Evolutionary conservation across 768 basidiomycete genomes (phyloP), one percentile per base, ranked within the genome.

Genomic region (Termitomyces sp.): DNA sequence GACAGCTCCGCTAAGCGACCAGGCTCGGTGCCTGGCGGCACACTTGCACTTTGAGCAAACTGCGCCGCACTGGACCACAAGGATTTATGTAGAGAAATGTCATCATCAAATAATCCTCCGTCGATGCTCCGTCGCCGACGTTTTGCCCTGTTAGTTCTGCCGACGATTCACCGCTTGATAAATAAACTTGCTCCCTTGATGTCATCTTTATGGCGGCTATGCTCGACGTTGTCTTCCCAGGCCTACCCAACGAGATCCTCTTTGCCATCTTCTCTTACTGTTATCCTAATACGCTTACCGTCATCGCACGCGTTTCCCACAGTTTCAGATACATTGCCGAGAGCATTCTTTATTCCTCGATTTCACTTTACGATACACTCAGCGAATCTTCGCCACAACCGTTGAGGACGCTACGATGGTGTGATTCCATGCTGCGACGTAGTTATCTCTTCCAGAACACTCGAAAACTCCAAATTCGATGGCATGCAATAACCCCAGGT

Each of bases 181-280:
- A 70, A 72, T 69, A 66, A 50, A 50, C 50, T 64, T 54, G 40
- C 41, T 52, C 58, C 40, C 28, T 56, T 50, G 20, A 36, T n/a
- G 46, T 28, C 23, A 23, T 50, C 7, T 13, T 16, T 8, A 50
- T 52, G 9, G 35, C 23, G 35, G 51, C 35, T 16, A 36, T 55
- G 54, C 3, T 30, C 40, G 7, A 20, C 32, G 40, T 23, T 50
- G 13, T 41, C 30, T 44, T 47, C 44, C 46, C 52, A 36, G 46
- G 52, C 14, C 71, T 85, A 10, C 84, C 85, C 14, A 86, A 82
- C 71, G 85, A 87, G 70, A 81, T 79, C 23, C 78, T 86, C 59
- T 66, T 67, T 47, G 70, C 76, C 56, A 81, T 86, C 59, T 80
- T 86, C 64, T 67, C 69, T 35, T 61, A 74, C 23, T 73, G 80